Evolutionary conservation across 176 grass and related monocot genomes (phyloP), one percentile per base, ranked within the genome.

Genomic region (Musa itinerans): DNA sequence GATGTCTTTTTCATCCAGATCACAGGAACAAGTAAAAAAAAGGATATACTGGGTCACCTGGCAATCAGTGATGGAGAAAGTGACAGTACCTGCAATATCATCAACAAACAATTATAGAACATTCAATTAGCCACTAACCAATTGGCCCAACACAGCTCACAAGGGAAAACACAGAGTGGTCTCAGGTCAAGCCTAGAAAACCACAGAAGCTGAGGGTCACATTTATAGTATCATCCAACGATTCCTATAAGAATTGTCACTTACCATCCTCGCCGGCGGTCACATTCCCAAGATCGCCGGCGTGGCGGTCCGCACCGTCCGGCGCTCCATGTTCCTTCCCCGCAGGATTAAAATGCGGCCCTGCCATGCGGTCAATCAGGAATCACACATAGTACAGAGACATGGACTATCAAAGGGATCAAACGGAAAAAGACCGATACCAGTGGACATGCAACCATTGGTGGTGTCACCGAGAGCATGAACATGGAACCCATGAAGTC

Each of bases 391-490:
- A 6, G 34, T 43, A 43, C 34, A 43, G 34, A 43, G 34, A 43
- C 34, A 43, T 43, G 34, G 34, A 43, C 34, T 43, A 43, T 43
- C 34, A 43, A 43, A 43, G 4, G 4, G 34, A 43, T 43, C 34
- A 9, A 50, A 65, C 16, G 65, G 8, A 7, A 16, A 71, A 63
- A 25, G 57, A 3, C 6, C 76, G 2, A 34, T 86, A 99, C 95
- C 95, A 83, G 95, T 99, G 16, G 90, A 99, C 86, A 94, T 84
- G 95, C 95, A 99, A 2, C 90, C 95, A 63, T 92, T 99, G 15
- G 95, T 99, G 65, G 90, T 94, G 83, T 99, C 95, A 16, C 90
- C 95, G 69, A 99, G 90, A 0, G 95, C 88, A 0, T 94, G 95
- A 52, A 99, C 95, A 79, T 99, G 95, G 78, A 99, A 99, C 1